A percentile compares a stretch with the other conserved stretches of the same genome.
These are phyloP conservation scores for Warburgia ugandensis DNA, from an alignment of 164 flowering plant species.

Conservation along the genomic window DNA sequence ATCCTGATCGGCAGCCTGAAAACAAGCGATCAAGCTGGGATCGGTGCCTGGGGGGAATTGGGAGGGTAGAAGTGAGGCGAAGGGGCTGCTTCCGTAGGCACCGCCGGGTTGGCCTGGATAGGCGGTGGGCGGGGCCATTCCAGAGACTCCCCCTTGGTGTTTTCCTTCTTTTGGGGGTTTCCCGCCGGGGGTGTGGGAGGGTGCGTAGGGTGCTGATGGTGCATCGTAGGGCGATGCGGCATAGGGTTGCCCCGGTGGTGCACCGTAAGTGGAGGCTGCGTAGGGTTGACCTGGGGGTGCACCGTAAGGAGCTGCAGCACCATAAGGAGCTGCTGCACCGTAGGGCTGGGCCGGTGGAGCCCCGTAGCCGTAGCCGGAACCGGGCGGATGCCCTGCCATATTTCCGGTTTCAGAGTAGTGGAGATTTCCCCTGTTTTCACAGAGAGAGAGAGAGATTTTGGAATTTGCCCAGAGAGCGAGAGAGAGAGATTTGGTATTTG, in stretches of 20 bases:
- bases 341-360: slow-evolving; percentile 8
- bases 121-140: no score
- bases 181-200: slow-evolving; percentile 10
- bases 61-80: slow-evolving; percentile 59
- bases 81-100: no score
- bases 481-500: no score
- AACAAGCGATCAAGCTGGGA: slow-evolving; percentile 66
- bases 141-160: no score
- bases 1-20: slow-evolving; percentile 71
- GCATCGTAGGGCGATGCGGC: slow-evolving; percentile 23
- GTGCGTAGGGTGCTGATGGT: slow-evolving; percentile 23
- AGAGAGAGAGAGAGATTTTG: no score
- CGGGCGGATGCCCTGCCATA: slow-evolving; percentile 29
- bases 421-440: no score
- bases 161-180: slow-evolving; percentile 22
- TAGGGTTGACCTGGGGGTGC: no score
- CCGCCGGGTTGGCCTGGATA: slow-evolving; percentile 4
- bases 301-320: no score
- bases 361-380: slow-evolving; percentile 24
- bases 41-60: slow-evolving; percentile 93
- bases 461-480: no score
- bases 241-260: no score
- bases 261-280: background rate
- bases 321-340: no score
- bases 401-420: no score